These are phyloP conservation scores for Obba rivulosa DNA, from an alignment of 768 basidiomycete genomes.

Conservation along the genomic window DNA sequence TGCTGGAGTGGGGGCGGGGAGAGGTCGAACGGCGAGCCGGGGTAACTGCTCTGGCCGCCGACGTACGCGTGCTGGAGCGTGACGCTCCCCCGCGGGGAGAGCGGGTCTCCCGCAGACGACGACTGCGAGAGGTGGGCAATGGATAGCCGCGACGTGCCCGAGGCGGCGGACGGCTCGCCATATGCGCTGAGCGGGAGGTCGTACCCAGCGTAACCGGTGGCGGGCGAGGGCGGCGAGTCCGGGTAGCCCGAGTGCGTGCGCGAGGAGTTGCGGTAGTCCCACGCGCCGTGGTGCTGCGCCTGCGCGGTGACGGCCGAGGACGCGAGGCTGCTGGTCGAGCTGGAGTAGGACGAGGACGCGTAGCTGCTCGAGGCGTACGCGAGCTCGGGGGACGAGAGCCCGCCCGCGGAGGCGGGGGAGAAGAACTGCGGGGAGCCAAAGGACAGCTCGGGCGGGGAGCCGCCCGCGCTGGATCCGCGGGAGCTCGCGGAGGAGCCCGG, in stretches of 20 bases:
- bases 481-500: constrained; percentile 1
- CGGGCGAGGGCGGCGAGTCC: not conserved
- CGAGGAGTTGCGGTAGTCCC: constrained; percentile 1
- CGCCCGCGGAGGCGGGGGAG: constrained; percentile 3
- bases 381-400: constrained; percentile 11
- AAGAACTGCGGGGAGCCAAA: constrained; percentile 6
- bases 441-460: constrained; percentile 14
- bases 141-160: constrained; percentile 10
- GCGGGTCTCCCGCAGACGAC: constrained; percentile 4
- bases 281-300: not conserved
- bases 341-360: constrained; percentile 6
- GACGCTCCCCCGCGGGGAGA: not conserved
- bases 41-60: constrained; percentile 1
- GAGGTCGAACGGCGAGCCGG: constrained; percentile 4
- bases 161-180: not conserved
- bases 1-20: constrained; percentile 3
- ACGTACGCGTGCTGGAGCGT: constrained; percentile 10
- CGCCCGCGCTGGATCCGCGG: constrained; percentile 11
- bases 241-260: constrained; percentile 1
- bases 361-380: constrained; percentile 10
- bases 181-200: not conserved
- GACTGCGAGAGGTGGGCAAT: constrained; percentile 17
- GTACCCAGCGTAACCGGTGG: constrained; percentile 1
- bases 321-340: not conserved
- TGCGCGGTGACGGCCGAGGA: constrained; percentile 8